Percentiles rank a stretch among this genome's conserved stretches.
phyloP scores from a whole-genome alignment of 371 early-diverging fungal genomes.

The Scutellospora calospora region DNA sequence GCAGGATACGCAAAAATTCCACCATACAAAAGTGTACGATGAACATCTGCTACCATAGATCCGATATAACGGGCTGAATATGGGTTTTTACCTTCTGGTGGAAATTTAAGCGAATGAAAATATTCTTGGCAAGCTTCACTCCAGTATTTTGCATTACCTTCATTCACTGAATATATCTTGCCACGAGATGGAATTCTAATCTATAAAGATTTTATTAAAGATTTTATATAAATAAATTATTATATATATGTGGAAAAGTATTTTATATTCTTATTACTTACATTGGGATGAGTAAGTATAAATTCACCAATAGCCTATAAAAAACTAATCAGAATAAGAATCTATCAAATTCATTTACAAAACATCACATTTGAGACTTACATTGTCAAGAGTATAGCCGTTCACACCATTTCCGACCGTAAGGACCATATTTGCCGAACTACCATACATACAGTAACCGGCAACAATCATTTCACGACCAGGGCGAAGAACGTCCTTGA shows the following conservation, averaged over 20 bases:
- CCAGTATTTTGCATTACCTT: constrained; percentile 96
- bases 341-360: neutral
- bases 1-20: constrained; percentile 90
- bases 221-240: neutral
- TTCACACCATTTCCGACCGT: constrained; percentile 91
- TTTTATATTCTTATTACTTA: constrained; percentile 18
- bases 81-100: constrained; percentile 79
- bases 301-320: constrained; percentile 91
- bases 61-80: constrained; percentile 98
- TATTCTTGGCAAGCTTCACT: constrained; percentile 90
- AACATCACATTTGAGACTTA: constrained; percentile 38
- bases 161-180: constrained; percentile 98
- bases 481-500: constrained; percentile 82
- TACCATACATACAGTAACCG: constrained; percentile 98
- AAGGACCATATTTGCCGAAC: constrained; percentile 83
- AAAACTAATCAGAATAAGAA: neutral
- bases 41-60: constrained; percentile 99
- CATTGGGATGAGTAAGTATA: constrained; percentile 86
- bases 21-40: constrained; percentile 96
- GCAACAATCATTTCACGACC: constrained; percentile 94
- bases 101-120: constrained; percentile 85
- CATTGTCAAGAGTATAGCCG: constrained; percentile 96
- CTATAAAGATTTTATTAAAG: constrained; percentile 47
- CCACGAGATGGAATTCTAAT: constrained; percentile 83
- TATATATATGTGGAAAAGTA: constrained; percentile 19